Evolutionary conservation across 108 stramenopile genomes (phyloP).

Genomic region (Cyclotella atomus): DNA sequence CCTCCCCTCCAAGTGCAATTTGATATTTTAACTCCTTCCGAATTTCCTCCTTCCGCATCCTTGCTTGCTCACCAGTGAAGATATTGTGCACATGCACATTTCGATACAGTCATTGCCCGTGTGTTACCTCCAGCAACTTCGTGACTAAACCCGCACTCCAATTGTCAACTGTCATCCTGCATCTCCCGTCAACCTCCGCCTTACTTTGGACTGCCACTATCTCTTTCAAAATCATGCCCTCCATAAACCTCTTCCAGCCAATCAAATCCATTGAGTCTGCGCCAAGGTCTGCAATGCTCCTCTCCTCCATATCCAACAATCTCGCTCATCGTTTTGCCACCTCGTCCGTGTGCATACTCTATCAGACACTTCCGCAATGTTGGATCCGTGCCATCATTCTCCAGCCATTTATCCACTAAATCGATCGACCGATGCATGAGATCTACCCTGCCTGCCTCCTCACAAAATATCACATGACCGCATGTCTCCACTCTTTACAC

Average conservation of each 20-base stretch:
- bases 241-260: conserved; percentile 4
- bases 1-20: neutral
- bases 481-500: neutral
- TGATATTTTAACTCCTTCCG: neutral
- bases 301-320: no score
- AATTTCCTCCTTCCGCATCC: neutral
- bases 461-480: neutral
- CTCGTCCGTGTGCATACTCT: conserved; percentile 9
- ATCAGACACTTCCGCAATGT: neutral
- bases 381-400: neutral
- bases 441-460: conserved; percentile 4
- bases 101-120: conserved; percentile 9
- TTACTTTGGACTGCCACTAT: neutral
- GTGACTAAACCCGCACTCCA: neutral
- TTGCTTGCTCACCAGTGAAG: neutral
- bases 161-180: neutral
- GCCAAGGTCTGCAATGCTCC: no score
- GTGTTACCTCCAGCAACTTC: neutral
- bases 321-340: neutral
- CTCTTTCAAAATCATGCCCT: neutral
- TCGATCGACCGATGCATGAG: neutral
- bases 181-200: neutral
- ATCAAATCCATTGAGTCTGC: no score
- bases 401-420: conserved; percentile 5
- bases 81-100: conserved; percentile 4